A percentile compares a stretch with the other conserved stretches of the same genome.
phyloP scores from a whole-genome alignment of 1,284 basidiomycete genomes.

The Dichomitus squalens region DNA sequence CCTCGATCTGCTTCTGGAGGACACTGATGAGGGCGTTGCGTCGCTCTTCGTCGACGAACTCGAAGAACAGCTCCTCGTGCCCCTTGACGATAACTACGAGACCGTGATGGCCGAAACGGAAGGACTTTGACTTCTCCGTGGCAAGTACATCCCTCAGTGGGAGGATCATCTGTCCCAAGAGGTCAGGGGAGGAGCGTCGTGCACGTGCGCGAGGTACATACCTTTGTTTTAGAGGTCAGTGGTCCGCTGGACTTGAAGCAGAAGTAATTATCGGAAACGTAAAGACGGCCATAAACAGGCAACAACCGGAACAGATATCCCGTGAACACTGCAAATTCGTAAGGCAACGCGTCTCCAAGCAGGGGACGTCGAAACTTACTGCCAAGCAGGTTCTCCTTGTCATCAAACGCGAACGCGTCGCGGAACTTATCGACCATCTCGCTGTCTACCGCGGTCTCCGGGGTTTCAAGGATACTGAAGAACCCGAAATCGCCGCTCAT shows the following conservation, averaged over 20 bases:
- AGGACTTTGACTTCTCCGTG: conserved; percentile 84
- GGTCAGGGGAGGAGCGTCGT: not conserved
- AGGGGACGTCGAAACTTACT: conserved; percentile 53
- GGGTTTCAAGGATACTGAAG: conserved; percentile 76
- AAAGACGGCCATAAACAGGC: conserved; percentile 85
- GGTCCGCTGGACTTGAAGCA: conserved; percentile 88
- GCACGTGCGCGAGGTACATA: conserved; percentile 36
- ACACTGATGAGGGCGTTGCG: conserved; percentile 76
- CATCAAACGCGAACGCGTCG: conserved; percentile 79
- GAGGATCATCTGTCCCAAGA: conserved; percentile 78
- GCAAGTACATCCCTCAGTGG: conserved; percentile 89
- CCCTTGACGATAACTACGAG: conserved; percentile 91
- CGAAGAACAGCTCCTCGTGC: conserved; percentile 96
- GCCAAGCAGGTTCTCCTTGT: conserved; percentile 84
- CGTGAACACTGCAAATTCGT: conserved; percentile 66
- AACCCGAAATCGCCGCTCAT: conserved; percentile 56
- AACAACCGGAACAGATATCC: conserved; percentile 87
- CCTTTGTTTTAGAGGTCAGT: conserved; percentile 75
- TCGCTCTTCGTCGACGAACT: conserved; percentile 81
- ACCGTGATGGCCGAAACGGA: conserved; percentile 87
- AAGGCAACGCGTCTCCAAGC: not conserved
- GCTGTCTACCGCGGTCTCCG: conserved; percentile 60
- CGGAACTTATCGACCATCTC: conserved; percentile 79
- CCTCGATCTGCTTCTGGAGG: conserved; percentile 82
- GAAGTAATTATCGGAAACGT: conserved; percentile 85